Conservation (phyloP, 176 grass and related monocot species). For the Dendrocalamus sinicus region DNA sequence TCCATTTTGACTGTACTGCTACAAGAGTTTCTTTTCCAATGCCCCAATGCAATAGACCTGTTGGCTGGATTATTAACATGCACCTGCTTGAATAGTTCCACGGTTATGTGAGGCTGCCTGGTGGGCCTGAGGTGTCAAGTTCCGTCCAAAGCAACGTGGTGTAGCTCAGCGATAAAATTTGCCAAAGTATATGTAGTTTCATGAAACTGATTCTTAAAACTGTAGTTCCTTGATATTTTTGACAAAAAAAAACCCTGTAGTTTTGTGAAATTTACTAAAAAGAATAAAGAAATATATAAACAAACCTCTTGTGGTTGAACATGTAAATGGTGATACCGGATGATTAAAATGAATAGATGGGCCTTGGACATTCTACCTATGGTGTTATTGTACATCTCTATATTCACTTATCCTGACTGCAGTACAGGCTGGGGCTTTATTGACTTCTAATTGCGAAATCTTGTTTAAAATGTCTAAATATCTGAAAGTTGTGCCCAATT, state of each 20-base stretch:
- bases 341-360: neutral
- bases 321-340: neutral
- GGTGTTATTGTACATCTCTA: neutral
- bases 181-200: neutral
- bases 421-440: neutral
- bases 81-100: neutral
- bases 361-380: neutral
- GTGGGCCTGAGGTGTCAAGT: neutral
- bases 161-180: neutral
- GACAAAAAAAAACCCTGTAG: neutral
- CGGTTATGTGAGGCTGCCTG: neutral
- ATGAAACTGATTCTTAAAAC: neutral
- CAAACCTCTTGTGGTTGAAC: neutral
- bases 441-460: slow-evolving; percentile 3
- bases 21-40: neutral
- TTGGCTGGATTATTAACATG: slow-evolving; percentile 23
- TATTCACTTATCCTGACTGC: slow-evolving; percentile 20
- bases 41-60: neutral
- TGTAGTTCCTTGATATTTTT: neutral
- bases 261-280: neutral
- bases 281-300: neutral
- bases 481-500: neutral
- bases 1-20: neutral
- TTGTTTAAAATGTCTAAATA: slow-evolving; percentile 22
- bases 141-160: neutral